Conservation (phyloP, 164 flowering plant genomes). For the Taxillus chinensis region DNA sequence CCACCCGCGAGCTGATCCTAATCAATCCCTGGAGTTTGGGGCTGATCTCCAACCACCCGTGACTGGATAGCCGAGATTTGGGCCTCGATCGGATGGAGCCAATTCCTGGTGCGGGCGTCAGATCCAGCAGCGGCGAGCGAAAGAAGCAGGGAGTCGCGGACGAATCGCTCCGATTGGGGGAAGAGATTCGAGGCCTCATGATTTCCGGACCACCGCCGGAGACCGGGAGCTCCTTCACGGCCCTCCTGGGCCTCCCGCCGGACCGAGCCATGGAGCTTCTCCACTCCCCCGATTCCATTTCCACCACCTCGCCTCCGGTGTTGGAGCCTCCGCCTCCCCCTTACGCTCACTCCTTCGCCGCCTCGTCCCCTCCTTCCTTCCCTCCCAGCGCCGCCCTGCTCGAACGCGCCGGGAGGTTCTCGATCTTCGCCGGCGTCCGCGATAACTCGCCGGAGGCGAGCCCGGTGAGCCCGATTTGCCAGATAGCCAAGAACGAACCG, state of each 20-base stretch:
- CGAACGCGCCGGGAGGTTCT: slow-evolving; percentile 49
- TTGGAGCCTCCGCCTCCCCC: slow-evolving; percentile 7
- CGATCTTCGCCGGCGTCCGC: slow-evolving; percentile 26
- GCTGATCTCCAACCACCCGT: too few species aligned
- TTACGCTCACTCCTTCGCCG: slow-evolving; percentile 9
- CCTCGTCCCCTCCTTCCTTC: slow-evolving; percentile 19
- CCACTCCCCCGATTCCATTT: slow-evolving; percentile 26
- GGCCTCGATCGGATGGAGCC: slow-evolving; percentile 17
- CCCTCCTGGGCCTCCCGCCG: slow-evolving; percentile 66
- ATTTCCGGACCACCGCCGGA: slow-evolving; percentile 29
- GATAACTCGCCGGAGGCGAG: slow-evolving; percentile 26
- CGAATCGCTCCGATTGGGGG: slow-evolving; percentile 25
- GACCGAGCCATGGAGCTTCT: slow-evolving; percentile 66
- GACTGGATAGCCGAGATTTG: background rate
- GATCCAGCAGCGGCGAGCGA: slow-evolving; percentile 17
- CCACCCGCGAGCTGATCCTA: too few species aligned
- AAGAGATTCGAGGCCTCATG: slow-evolving; percentile 28
- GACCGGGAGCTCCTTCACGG: slow-evolving; percentile 63
- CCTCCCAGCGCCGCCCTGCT: slow-evolving; percentile 30
- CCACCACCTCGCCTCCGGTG: slow-evolving; percentile 3
- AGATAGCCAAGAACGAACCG: slow-evolving; percentile 50
- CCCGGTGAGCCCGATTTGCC: slow-evolving; percentile 20
- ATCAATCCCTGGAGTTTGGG: too few species aligned
- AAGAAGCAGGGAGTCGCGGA: slow-evolving; percentile 9
- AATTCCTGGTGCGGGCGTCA: slow-evolving; percentile 6